These are phyloP conservation scores for Dimargaris cristalligena DNA, from an alignment of 192 early-diverging fungal genomes.

Conservation along the genomic window DNA sequence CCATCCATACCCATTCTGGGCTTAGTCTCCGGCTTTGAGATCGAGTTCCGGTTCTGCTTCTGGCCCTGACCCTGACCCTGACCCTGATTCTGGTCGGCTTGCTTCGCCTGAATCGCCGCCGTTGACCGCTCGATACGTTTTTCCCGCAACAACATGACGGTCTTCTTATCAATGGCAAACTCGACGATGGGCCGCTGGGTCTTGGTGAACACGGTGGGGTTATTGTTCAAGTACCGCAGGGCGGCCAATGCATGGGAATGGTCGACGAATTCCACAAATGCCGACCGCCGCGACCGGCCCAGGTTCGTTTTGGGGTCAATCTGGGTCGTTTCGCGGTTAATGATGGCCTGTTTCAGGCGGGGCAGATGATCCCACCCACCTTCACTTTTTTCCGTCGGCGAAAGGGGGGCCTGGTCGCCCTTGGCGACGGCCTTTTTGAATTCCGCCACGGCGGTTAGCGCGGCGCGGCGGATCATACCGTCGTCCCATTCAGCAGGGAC, in stretches of 20 bases:
- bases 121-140: slow-evolving; percentile 13
- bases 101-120: neutral
- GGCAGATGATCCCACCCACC: slow-evolving; percentile 44
- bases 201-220: slow-evolving; percentile 41
- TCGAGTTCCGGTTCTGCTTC: neutral
- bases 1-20: neutral
- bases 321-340: slow-evolving; percentile 59
- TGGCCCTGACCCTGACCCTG: neutral
- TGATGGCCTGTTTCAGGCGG: slow-evolving; percentile 57
- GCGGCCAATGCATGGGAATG: slow-evolving; percentile 88
- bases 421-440: slow-evolving; percentile 59
- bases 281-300: slow-evolving; percentile 68
- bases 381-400: slow-evolving; percentile 39
- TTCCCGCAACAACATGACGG: slow-evolving; percentile 54
- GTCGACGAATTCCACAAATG: slow-evolving; percentile 76
- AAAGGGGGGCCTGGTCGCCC: slow-evolving; percentile 30
- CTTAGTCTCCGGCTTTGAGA: neutral
- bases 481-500: slow-evolving; percentile 61
- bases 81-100: neutral
- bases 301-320: slow-evolving; percentile 55
- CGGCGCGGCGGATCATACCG: slow-evolving; percentile 38
- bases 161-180: slow-evolving; percentile 80
- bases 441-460: slow-evolving; percentile 45
- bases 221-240: slow-evolving; percentile 80
- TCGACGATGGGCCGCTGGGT: slow-evolving; percentile 69